Evolutionary conservation across 768 basidiomycete genomes (phyloP), one percentile per base, ranked within the genome.

Genomic region (Tylopilus felleus): DNA sequence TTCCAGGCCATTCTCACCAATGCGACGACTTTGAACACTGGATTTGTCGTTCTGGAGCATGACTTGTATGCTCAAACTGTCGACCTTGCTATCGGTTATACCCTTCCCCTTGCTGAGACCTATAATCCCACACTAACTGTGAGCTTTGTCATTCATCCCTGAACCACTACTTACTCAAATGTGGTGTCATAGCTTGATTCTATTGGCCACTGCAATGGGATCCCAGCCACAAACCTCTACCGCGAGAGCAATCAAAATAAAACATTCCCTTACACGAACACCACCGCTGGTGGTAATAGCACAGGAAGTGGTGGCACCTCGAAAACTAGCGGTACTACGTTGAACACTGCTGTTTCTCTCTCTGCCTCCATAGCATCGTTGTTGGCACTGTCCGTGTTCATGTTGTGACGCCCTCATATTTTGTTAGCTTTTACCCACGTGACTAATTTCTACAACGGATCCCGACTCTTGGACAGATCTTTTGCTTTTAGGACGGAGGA

Each of bases 31-130:
- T 62, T 90, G 21, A 57, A 78, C 47, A 84, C 80, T 36, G 87
- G 88, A 64, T 97, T 98, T 77, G 83, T 95, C 63, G 90, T 95
- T 31, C 76, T 98, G 51, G 80, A 93, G 69, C 92, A 94, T 62
- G 95, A 97, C 70, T 75, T 96, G 35, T 95, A 77, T 60, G 72
- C 85, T 58, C 83, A 91, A 63, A 89, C 91, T 13, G 93, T 96
- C 48, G 91, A 96, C 63, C 82, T 98, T 59, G 94, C 94, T 27
- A 79, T 88, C 53, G 92, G 90, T 22, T 94, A 93, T 74, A 86
- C 90, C 58, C 76, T 97, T 17, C 81, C 90, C 53, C 77, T 84
- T 27, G 95, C 93, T 21, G 69, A 89, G 63, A 77, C 63, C 21
- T 83, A 85, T 63, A 75, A 75, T 16, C 90, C 88, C 14, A 57